Evolutionary conservation across 805 yeast genomes (phyloP).

Genomic region (Starmerella potacharoeniae): DNA sequence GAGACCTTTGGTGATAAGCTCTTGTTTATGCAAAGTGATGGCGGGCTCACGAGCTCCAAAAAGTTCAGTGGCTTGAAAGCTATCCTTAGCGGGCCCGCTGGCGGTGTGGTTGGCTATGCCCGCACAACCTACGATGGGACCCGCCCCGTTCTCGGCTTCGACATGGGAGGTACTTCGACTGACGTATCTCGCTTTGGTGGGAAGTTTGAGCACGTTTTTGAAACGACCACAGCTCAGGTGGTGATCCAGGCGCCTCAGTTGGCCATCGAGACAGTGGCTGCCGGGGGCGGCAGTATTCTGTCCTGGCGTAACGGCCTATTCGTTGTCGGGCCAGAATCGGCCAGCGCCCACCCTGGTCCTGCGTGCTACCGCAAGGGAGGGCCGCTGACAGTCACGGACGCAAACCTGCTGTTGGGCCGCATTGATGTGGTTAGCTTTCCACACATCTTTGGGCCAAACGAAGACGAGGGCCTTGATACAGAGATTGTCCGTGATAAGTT

Average conservation of each 20-base stretch:
- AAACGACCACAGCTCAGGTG: conserved; percentile 73
- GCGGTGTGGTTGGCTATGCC: conserved; percentile 92
- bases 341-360: conserved; percentile 83
- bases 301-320: conserved; percentile 61
- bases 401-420: conserved; percentile 62
- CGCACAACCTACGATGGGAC: conserved; percentile 51
- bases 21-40: conserved; percentile 88
- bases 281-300: conserved; percentile 70
- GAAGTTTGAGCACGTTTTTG: conserved; percentile 64
- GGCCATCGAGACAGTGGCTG: conserved; percentile 72
- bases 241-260: conserved; percentile 76
- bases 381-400: conserved; percentile 76
- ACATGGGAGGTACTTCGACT: conserved; percentile 87
- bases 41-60: conserved; percentile 79
- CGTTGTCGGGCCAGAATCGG: conserved; percentile 78
- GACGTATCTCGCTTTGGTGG: conserved; percentile 70
- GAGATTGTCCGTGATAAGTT: conserved; percentile 44
- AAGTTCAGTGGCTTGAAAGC: conserved; percentile 81
- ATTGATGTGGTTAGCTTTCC: conserved; percentile 68
- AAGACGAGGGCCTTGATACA: conserved; percentile 55
- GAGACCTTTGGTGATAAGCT: conserved; percentile 30
- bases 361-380: conserved; percentile 80
- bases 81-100: conserved; percentile 92
- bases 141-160: conserved; percentile 63
- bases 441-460: conserved; percentile 70